Percentiles rank a stretch among this genome's conserved stretches.
phyloP scores from a whole-genome alignment of 257 asterid species.

The Jacaranda copaia region DNA sequence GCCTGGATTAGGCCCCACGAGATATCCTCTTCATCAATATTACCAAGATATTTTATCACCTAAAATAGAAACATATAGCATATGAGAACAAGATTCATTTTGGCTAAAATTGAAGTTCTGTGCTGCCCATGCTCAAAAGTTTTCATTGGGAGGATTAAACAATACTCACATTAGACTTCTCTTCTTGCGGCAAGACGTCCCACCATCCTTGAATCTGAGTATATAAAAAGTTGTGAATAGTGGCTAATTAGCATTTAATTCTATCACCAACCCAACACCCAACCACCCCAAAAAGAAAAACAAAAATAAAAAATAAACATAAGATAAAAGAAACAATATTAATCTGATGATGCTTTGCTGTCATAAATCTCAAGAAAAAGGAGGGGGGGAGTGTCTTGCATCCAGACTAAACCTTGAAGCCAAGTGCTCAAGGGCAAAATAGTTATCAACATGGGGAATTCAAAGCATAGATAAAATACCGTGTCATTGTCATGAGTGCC shows the following conservation, averaged over 20 bases:
- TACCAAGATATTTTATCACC: constrained; percentile 82
- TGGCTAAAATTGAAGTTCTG: constrained; percentile 9
- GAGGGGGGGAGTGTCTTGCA: not conserved
- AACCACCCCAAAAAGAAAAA: not conserved
- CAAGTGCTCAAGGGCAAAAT: constrained; percentile 12
- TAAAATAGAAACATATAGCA: constrained; percentile 37
- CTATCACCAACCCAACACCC: constrained; percentile 11
- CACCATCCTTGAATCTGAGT: constrained; percentile 94
- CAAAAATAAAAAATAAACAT: not conserved
- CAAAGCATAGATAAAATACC: constrained; percentile 47
- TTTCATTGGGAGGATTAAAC: constrained; percentile 18
- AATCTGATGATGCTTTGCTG: not conserved
- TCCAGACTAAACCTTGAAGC: constrained; percentile 11
- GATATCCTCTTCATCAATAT: constrained; percentile 63
- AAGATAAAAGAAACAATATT: not conserved
- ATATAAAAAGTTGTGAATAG: constrained; percentile 21
- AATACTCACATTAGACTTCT: constrained; percentile 76
- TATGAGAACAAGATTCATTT: constrained; percentile 30
- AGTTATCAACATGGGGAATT: constrained; percentile 18
- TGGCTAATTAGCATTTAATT: constrained; percentile 3
- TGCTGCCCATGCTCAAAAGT: constrained; percentile 7
- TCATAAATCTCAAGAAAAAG: constrained; percentile 1
- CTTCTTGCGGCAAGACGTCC: constrained; percentile 75
- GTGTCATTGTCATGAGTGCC: constrained; percentile 99
- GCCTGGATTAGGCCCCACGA: constrained; percentile 87